Percentiles rank a stretch among this genome's conserved stretches.
Evolutionary conservation across 768 basidiomycete species (phyloP).

Genomic region (Obba rivulosa): DNA sequence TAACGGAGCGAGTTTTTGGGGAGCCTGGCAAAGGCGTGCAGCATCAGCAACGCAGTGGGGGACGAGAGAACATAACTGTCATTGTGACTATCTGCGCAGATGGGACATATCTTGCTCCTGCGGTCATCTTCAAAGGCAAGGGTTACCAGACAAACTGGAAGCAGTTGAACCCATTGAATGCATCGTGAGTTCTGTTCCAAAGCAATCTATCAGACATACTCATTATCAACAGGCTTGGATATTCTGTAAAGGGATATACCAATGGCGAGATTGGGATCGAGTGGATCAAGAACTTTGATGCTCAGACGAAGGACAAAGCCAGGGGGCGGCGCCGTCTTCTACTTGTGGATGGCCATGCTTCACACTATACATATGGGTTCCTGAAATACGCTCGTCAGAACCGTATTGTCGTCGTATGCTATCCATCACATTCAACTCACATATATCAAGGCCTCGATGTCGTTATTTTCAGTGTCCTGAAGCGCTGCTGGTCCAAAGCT

Average conservation of each 20-base stretch:
- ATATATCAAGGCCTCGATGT: conserved; percentile 19
- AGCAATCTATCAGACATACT: background rate
- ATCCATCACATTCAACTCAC: conserved; percentile 42
- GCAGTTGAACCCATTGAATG: conserved; percentile 35
- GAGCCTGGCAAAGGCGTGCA: conserved; percentile 15
- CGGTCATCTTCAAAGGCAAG: conserved; percentile 37
- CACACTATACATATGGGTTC: conserved; percentile 34
- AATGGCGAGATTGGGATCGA: conserved; percentile 30
- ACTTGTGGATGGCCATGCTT: conserved; percentile 42
- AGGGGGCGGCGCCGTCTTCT: conserved; percentile 26
- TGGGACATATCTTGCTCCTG: conserved; percentile 31
- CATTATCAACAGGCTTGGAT: conserved; percentile 12
- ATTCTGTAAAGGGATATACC: conserved; percentile 29
- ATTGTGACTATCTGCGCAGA: conserved; percentile 39
- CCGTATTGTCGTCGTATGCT: conserved; percentile 38
- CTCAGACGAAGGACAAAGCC: conserved; percentile 32
- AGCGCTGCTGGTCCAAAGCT: background rate
- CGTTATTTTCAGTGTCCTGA: conserved; percentile 19
- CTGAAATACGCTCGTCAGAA: conserved; percentile 31
- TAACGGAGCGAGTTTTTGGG: conserved; percentile 27
- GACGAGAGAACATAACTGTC: conserved; percentile 34
- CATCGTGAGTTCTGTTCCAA: conserved; percentile 26
- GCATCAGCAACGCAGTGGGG: conserved; percentile 30
- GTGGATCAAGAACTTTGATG: conserved; percentile 37
- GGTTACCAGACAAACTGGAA: conserved; percentile 31